Percentiles rank a stretch among this genome's conserved stretches.
phyloP scores from a whole-genome alignment of 768 basidiomycete genomes.

The Collybiopsis confluens region DNA sequence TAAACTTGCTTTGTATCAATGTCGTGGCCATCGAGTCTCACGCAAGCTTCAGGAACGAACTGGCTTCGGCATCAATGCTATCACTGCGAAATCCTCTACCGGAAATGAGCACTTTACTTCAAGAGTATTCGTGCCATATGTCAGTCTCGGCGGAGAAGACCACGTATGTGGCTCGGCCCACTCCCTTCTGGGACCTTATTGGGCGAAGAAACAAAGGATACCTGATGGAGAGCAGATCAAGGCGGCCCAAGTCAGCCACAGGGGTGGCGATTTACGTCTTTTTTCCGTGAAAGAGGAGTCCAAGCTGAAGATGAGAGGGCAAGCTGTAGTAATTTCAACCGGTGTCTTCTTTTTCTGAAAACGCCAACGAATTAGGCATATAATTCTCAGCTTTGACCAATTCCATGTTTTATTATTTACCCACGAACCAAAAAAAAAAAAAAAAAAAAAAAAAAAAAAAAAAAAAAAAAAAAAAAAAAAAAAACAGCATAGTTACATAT shows the following conservation, averaged over 20 bases:
- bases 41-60: slow-evolving; percentile 22
- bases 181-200: slow-evolving; percentile 45
- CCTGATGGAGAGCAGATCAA: slow-evolving; percentile 26
- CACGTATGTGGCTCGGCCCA: slow-evolving; percentile 54
- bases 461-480: too few species aligned
- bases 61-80: slow-evolving; percentile 30
- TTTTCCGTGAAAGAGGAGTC: slow-evolving; percentile 29
- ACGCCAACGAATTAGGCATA: neutral
- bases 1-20: slow-evolving; percentile 11
- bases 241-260: slow-evolving; percentile 48
- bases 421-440: too few species aligned
- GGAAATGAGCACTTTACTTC: slow-evolving; percentile 38
- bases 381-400: slow-evolving; percentile 1
- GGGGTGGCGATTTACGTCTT: slow-evolving; percentile 43
- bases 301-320: slow-evolving; percentile 30
- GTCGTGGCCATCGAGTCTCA: neutral
- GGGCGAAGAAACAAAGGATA: slow-evolving; percentile 33
- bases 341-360: slow-evolving; percentile 24
- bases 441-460: too few species aligned
- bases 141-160: slow-evolving; percentile 37
- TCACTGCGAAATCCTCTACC: slow-evolving; percentile 32
- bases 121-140: slow-evolving; percentile 43
- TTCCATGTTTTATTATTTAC: neutral
- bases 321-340: slow-evolving; percentile 27
- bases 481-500: too few species aligned